These are phyloP conservation scores for Lactarius indigo DNA, from an alignment of 768 basidiomycete genomes.

Conservation along the genomic window DNA sequence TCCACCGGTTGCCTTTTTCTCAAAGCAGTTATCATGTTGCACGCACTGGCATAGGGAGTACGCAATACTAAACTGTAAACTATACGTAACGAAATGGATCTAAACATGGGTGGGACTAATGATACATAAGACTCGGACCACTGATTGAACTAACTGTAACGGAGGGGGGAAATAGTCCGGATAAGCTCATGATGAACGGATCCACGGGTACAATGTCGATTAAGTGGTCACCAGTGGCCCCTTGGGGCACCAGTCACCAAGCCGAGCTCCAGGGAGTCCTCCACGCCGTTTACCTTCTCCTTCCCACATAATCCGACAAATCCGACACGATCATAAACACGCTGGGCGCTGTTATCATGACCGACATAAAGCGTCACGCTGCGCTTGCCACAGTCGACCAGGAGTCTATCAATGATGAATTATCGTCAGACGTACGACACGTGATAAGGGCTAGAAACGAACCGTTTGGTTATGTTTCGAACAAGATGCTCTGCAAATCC, in stretches of 20 bases:
- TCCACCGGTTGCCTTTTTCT: neutral
- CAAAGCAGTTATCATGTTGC: neutral
- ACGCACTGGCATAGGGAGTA: neutral
- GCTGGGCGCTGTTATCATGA: slow-evolving; percentile 46
- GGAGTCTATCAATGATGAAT: slow-evolving; percentile 34
- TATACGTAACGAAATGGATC: slow-evolving; percentile 4
- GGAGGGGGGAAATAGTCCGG: slow-evolving; percentile 1
- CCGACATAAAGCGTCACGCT: slow-evolving; percentile 55
- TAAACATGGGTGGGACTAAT: slow-evolving; percentile 9
- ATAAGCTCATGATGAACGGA: slow-evolving; percentile 2
- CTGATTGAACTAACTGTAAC: neutral
- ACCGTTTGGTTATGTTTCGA: slow-evolving; percentile 43
- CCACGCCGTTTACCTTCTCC: slow-evolving; percentile 39
- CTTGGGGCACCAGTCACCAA: slow-evolving; percentile 41
- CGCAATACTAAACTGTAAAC: neutral
- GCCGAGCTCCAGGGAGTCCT: slow-evolving; percentile 53
- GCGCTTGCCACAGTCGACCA: slow-evolving; percentile 43
- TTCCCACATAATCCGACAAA: slow-evolving; percentile 45
- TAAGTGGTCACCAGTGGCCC: slow-evolving; percentile 49
- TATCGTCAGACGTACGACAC: slow-evolving; percentile 20
- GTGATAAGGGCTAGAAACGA: slow-evolving; percentile 25
- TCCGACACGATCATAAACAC: slow-evolving; percentile 53
- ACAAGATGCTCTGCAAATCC: slow-evolving; percentile 54
- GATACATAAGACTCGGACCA: slow-evolving; percentile 9
- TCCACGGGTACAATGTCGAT: neutral